Evolutionary conservation across 495 filamentous ascomycete genomes (phyloP).

Genomic region (Beverwykella pulmonaria): DNA sequence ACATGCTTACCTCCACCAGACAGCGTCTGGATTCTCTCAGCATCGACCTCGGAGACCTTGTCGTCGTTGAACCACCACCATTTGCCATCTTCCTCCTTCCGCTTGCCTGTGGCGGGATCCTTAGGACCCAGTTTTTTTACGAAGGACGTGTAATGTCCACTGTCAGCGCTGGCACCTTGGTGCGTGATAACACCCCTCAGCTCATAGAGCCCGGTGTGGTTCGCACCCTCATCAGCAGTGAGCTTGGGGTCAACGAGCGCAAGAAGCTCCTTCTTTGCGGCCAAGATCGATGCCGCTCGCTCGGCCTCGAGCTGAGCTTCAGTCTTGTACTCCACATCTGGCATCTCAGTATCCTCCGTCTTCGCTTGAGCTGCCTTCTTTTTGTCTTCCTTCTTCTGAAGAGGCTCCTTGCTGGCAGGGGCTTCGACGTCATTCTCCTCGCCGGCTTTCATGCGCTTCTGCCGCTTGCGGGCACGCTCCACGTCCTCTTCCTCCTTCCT

Average conservation of each 20-base stretch:
- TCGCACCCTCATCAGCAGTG: slow-evolving; percentile 75
- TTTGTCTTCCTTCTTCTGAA: slow-evolving; percentile 55
- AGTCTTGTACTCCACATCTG: slow-evolving; percentile 78
- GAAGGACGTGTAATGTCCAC: slow-evolving; percentile 96
- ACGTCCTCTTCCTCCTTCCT: slow-evolving; percentile 92
- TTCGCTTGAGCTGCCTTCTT: slow-evolving; percentile 51
- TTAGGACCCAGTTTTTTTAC: slow-evolving; percentile 82
- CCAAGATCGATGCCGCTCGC: slow-evolving; percentile 68
- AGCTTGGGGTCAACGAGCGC: slow-evolving; percentile 71
- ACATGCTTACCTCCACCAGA: slow-evolving; percentile 76
- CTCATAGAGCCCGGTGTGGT: slow-evolving; percentile 92
- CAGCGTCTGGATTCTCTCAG: slow-evolving; percentile 87
- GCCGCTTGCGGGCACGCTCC: slow-evolving; percentile 82
- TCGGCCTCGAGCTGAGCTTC: slow-evolving; percentile 91
- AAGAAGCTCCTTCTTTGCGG: slow-evolving; percentile 82
- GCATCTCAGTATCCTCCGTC: slow-evolving; percentile 71
- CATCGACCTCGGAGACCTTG: slow-evolving; percentile 88
- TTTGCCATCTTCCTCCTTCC: slow-evolving; percentile 80
- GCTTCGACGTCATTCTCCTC: slow-evolving; percentile 54
- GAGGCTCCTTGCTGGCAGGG: slow-evolving; percentile 45
- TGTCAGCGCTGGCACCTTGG: slow-evolving; percentile 94
- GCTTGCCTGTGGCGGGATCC: slow-evolving; percentile 68
- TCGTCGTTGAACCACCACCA: slow-evolving; percentile 99
- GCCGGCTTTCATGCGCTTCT: slow-evolving; percentile 71
- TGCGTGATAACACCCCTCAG: slow-evolving; percentile 95